Conservation (phyloP, 2,329 filamentous ascomycete species). For the Ophiostoma ips region DNA sequence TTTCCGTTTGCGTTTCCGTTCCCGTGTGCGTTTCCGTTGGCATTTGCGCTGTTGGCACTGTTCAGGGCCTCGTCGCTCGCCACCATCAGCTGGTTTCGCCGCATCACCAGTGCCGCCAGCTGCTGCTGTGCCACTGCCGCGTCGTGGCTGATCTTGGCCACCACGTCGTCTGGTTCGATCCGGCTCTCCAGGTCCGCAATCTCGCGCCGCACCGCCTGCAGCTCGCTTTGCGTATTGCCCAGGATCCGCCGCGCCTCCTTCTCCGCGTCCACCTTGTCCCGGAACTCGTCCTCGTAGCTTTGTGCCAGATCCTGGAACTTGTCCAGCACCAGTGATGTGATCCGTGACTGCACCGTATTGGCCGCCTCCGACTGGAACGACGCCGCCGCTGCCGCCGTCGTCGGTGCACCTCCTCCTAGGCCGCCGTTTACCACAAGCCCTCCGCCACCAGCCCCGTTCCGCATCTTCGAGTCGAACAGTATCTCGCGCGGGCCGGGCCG, state of each 20-base stretch:
- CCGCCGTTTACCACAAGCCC: conserved; percentile 20
- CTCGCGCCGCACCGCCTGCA: conserved; percentile 45
- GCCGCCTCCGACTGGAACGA: conserved; percentile 50
- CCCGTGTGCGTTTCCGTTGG: too few relatives aligned
- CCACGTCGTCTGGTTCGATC: conserved; percentile 41
- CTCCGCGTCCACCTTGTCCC: conserved; percentile 57
- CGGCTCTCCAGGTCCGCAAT: conserved; percentile 42
- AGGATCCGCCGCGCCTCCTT: conserved; percentile 53
- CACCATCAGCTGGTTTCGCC: conserved; percentile 38
- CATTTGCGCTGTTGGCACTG: too few relatives aligned
- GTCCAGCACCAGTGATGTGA: conserved; percentile 54
- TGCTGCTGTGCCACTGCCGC: conserved; percentile 30
- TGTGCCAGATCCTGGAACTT: conserved; percentile 58
- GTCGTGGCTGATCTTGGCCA: conserved; percentile 36
- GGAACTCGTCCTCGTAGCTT: conserved; percentile 61
- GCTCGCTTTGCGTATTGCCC: conserved; percentile 52
- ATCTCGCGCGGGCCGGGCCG: conserved; percentile 40
- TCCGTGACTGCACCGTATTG: conserved; percentile 53
- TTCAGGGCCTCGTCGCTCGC: conserved; percentile 24
- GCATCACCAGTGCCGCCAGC: conserved; percentile 23
- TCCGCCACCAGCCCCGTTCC: conserved; percentile 13
- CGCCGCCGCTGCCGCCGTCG: conserved; percentile 23
- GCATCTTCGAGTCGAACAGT: conserved; percentile 21
- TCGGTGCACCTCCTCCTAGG: neutral
- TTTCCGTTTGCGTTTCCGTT: conserved; percentile 25